Evolutionary conservation across 2,329 filamentous ascomycete species (phyloP).

Genomic region (Fusarium verticillioides): DNA sequence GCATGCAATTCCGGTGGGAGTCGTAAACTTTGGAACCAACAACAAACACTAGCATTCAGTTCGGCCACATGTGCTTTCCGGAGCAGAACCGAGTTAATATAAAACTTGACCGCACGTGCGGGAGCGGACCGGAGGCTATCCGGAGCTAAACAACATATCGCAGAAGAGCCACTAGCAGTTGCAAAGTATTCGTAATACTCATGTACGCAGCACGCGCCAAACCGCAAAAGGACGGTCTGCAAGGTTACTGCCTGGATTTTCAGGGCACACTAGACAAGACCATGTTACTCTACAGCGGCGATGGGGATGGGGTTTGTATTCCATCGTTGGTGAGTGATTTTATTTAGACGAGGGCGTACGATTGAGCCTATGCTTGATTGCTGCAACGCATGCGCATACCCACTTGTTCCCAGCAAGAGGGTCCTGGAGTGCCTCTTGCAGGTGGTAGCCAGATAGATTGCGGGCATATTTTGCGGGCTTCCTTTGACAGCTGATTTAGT

Average conservation of each 20-base stretch:
- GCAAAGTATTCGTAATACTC: neutral
- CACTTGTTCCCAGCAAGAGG: neutral
- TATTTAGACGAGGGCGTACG: neutral
- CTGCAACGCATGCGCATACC: neutral
- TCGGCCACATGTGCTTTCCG: neutral
- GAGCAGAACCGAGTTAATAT: neutral
- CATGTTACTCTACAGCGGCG: neutral
- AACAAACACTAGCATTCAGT: neutral
- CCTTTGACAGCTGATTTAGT: neutral
- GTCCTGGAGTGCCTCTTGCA: neutral
- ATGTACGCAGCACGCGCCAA: neutral
- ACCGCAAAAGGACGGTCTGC: neutral
- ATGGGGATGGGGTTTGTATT: neutral
- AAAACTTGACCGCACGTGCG: neutral
- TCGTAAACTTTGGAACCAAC: neutral
- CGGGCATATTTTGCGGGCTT: neutral
- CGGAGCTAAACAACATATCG: neutral
- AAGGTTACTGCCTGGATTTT: neutral
- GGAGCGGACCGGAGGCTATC: neutral
- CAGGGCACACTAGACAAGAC: neutral
- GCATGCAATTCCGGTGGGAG: neutral
- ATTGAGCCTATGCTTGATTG: neutral
- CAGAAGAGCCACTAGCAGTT: neutral
- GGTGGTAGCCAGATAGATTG: neutral
- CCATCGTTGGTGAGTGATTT: slow-evolving; percentile 3